phyloP scores from a whole-genome alignment of 1,284 basidiomycete species.

The Ceratobasidium theobromae region DNA sequence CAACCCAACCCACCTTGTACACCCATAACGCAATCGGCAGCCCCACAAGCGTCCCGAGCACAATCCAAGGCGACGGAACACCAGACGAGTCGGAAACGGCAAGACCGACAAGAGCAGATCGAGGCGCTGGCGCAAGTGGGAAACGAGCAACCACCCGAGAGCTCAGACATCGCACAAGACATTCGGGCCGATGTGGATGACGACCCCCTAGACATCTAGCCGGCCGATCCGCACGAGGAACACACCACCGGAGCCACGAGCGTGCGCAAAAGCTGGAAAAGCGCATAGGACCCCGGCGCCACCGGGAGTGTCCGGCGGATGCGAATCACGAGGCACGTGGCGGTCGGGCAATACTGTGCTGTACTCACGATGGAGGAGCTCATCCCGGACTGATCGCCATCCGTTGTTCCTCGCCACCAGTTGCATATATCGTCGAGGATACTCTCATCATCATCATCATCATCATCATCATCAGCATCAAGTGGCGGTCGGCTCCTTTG shows the following conservation, averaged over 20 bases:
- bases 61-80: conserved; percentile 42
- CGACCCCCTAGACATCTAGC: no score
- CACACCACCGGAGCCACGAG: no score
- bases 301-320: not conserved
- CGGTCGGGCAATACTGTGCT: not conserved
- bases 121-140: not conserved
- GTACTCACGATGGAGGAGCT: not conserved
- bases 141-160: not conserved
- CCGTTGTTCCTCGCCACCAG: not conserved
- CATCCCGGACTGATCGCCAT: conserved; percentile 6
- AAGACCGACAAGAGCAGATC: no score
- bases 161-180: not conserved
- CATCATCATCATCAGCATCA: conserved; percentile 20
- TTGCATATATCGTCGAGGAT: no score
- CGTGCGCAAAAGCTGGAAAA: not conserved
- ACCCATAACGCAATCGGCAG: conserved; percentile 49
- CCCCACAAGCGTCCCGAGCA: conserved; percentile 44
- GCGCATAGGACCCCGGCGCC: conserved; percentile 18
- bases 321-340: not conserved
- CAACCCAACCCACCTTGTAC: conserved; percentile 47
- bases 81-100: not conserved
- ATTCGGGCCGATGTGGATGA: no score
- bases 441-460: no score
- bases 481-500: conserved; percentile 5
- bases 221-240: no score